A percentile compares a stretch with the other conserved stretches of the same genome.
Evolutionary conservation across 2,329 filamentous ascomycete genomes (phyloP).

Genomic region (Bipolaris sorokiniana): DNA sequence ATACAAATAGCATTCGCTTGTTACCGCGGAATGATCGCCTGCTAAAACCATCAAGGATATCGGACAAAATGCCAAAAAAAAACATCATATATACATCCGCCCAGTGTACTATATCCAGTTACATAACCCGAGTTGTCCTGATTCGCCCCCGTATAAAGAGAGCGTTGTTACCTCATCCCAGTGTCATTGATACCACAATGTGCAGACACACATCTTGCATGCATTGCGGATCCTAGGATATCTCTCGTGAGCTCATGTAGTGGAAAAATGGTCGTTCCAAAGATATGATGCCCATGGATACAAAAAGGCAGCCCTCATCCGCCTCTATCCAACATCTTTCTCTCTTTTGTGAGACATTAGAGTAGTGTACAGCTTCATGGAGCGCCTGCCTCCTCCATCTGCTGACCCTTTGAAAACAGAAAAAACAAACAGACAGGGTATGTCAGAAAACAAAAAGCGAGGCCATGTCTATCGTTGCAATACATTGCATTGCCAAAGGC

Average conservation of each 20-base stretch:
- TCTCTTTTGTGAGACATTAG: constrained; percentile 31
- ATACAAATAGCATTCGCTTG: constrained; percentile 16
- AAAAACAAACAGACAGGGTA: constrained; percentile 23
- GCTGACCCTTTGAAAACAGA: constrained; percentile 13
- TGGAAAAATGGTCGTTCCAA: constrained; percentile 11
- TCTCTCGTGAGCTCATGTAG: constrained; percentile 40
- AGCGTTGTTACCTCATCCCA: constrained; percentile 8
- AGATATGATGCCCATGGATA: constrained; percentile 7
- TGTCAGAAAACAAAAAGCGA: constrained; percentile 25
- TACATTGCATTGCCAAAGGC: constrained; percentile 23
- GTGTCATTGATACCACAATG: constrained; percentile 13
- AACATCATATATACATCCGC: constrained; percentile 17
- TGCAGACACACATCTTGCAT: constrained; percentile 15
- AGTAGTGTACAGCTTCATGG: constrained; percentile 39
- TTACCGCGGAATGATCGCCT: constrained; percentile 1
- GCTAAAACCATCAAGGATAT: constrained; percentile 19
- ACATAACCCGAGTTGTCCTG: neutral
- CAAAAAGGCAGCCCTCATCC: constrained; percentile 26
- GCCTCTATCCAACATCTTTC: constrained; percentile 17
- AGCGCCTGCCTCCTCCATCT: constrained; percentile 50
- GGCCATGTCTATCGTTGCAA: constrained; percentile 36
- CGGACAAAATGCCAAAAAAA: constrained; percentile 10
- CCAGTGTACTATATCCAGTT: constrained; percentile 9
- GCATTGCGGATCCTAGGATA: constrained; percentile 27
- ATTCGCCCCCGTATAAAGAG: constrained; percentile 1